Percentiles rank a stretch among this genome's conserved stretches.
phyloP scores from a whole-genome alignment of 2,329 filamentous ascomycete species.

The Arthrobotrys entomopaga region DNA sequence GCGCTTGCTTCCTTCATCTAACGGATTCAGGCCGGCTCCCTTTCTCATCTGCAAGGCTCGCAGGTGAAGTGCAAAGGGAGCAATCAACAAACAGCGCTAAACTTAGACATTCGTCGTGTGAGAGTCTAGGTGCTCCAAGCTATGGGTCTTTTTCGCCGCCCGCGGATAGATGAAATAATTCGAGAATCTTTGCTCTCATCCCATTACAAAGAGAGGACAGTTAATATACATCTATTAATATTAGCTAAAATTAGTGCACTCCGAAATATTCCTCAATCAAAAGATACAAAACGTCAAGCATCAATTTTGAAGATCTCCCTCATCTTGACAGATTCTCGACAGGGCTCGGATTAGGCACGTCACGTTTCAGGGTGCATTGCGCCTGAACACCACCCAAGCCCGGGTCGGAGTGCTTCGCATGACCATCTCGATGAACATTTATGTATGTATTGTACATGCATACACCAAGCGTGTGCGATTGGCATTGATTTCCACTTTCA shows the following conservation, averaged over 20 bases:
- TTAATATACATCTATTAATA: conserved; percentile 8
- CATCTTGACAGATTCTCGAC: conserved; percentile 8
- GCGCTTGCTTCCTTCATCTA: conserved; percentile 41
- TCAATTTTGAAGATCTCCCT: conserved; percentile 1
- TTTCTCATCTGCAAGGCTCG: conserved; percentile 4
- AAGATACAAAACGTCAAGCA: neutral
- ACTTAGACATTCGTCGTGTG: conserved; percentile 4
- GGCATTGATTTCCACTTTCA: conserved; percentile 12
- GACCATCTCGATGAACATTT: conserved; percentile 6
- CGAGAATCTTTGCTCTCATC: neutral
- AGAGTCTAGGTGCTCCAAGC: neutral
- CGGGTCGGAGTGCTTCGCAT: conserved; percentile 35
- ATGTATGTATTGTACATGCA: too few species aligned
- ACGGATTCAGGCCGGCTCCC: conserved; percentile 29
- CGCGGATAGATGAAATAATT: conserved; percentile 7
- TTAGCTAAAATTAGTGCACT: conserved; percentile 16
- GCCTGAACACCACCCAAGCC: conserved; percentile 41
- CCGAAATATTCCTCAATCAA: conserved; percentile 10
- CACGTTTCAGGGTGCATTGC: conserved; percentile 52
- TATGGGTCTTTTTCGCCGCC: neutral
- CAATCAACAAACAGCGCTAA: conserved; percentile 49
- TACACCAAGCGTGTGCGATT: neutral
- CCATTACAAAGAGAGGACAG: neutral
- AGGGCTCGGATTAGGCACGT: conserved; percentile 31
- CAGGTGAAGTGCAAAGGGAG: conserved; percentile 25